Conservation (phyloP, 2,329 filamentous ascomycete genomes). For the Botrytis cinerea region DNA sequence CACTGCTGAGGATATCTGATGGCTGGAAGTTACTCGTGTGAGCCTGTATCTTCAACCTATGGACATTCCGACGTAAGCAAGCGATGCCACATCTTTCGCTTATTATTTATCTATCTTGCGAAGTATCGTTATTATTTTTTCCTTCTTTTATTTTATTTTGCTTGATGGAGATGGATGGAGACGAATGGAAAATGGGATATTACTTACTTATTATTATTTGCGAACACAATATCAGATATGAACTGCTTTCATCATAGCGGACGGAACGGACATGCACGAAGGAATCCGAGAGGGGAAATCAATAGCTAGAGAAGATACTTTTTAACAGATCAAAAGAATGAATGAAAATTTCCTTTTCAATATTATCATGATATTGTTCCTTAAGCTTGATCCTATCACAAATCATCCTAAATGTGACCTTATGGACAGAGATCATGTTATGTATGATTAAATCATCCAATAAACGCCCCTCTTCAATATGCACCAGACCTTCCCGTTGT, state of each 20-base stretch:
- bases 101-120: slow-evolving; percentile 2
- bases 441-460: background rate
- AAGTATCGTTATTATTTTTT: slow-evolving; percentile 13
- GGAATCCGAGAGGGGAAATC: background rate
- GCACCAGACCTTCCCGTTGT: background rate
- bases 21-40: background rate
- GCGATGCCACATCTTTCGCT: background rate
- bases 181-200: background rate
- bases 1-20: background rate
- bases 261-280: background rate
- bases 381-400: slow-evolving; percentile 12
- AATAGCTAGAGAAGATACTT: background rate
- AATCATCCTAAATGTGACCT: background rate
- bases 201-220: slow-evolving; percentile 13
- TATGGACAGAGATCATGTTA: background rate
- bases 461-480: slow-evolving; percentile 5
- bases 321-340: background rate
- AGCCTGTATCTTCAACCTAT: background rate
- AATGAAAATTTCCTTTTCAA: slow-evolving; percentile 15
- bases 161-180: background rate
- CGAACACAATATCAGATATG: slow-evolving; percentile 1
- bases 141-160: background rate
- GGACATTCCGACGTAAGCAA: slow-evolving; percentile 1
- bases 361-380: background rate
- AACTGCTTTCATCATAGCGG: slow-evolving; percentile 1